Percentiles rank a stretch among this genome's conserved stretches.
phyloP scores from a whole-genome alignment of 176 grass and related monocot genomes.

The Oryza coarctata region DNA sequence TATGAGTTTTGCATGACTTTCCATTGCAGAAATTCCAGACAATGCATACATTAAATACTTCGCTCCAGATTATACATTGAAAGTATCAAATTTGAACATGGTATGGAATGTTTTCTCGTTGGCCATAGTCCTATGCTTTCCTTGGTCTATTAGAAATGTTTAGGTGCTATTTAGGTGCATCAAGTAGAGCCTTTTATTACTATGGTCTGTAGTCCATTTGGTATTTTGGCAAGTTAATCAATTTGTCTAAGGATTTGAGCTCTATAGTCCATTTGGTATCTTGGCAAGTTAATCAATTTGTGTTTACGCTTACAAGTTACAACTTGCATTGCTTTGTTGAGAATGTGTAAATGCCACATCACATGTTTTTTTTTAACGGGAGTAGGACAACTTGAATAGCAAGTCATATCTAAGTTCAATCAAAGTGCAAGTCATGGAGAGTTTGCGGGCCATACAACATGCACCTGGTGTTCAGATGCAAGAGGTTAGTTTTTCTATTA shows the following conservation, averaged over 20 bases:
- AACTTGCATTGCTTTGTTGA: slow-evolving; percentile 7
- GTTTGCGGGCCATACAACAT: slow-evolving; percentile 87
- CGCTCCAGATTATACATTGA: slow-evolving; percentile 85
- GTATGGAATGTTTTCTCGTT: slow-evolving; percentile 45
- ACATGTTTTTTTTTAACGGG: slow-evolving; percentile 29
- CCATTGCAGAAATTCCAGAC: slow-evolving; percentile 83
- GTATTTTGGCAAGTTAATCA: background rate
- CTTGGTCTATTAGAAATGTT: background rate
- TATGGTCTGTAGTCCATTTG: background rate
- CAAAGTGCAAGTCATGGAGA: slow-evolving; percentile 95
- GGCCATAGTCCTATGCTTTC: background rate
- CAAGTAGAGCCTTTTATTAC: slow-evolving; percentile 1
- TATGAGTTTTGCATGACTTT: slow-evolving; percentile 32
- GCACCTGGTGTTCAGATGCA: slow-evolving; percentile 99
- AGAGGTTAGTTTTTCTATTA: slow-evolving; percentile 49
- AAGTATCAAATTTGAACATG: slow-evolving; percentile 74
- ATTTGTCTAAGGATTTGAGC: too few relatives aligned
- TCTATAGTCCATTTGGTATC: background rate
- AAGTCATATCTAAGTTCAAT: slow-evolving; percentile 91
- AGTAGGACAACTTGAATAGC: slow-evolving; percentile 91
- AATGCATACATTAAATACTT: slow-evolving; percentile 97
- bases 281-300: background rate
- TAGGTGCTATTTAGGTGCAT: background rate
- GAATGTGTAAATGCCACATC: slow-evolving; percentile 7
- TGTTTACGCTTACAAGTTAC: background rate